Base-by-base conservation (phyloP, 164 flowering plant species). In the Vitis labrusca region DNA sequence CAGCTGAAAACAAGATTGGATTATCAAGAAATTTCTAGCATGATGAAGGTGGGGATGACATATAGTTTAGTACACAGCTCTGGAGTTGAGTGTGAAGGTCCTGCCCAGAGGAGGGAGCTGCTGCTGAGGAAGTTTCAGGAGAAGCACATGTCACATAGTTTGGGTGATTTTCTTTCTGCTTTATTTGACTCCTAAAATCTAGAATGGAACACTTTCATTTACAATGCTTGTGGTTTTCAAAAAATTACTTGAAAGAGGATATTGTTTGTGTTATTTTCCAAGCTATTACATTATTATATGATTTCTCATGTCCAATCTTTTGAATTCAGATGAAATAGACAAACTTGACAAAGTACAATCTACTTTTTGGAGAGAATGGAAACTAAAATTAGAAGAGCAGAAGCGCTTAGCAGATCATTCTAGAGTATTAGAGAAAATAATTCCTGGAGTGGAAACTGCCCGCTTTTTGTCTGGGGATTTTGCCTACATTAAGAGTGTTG, bases 301-400 rank as follows among this genome's bases (percentile, higher is more conserved):
- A 29, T 63, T 63, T 2, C 30, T 47, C 44, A 27, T 47, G 3
- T 11, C 61, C 67, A 3, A 50, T 67, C 47, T 59, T 58, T 65
- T 80, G 29, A 16, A 23, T 54, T 50, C 84, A 93, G 99, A 87
- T 83, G 86, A 83, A 37, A 68, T 83, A 63, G 82, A 67, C 52
- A 80, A 71, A 65, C 70, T 85, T 69, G 88, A 85, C 62, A 77
- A 83, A 76, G 87, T 78, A 65, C 89, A 93, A 50, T 82, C 94
- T 29, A 77, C 93, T 61, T 95, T 95, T 78, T 95, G 99, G 99
- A 90, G 86, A 63, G 94, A 92, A 66, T 95, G 98, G 98, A 90
- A 95, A 73, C 58, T 78, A 73, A 95, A 90, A 80, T 73, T 95
- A 71, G 97, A 95, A 74, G 92, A 86, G 50, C 90, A 91, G 73